Percentiles rank a stretch among this genome's conserved stretches.
These are phyloP conservation scores for Eucalyptus globulus DNA, from an alignment of 345 rosid genomes.

Conservation along the genomic window DNA sequence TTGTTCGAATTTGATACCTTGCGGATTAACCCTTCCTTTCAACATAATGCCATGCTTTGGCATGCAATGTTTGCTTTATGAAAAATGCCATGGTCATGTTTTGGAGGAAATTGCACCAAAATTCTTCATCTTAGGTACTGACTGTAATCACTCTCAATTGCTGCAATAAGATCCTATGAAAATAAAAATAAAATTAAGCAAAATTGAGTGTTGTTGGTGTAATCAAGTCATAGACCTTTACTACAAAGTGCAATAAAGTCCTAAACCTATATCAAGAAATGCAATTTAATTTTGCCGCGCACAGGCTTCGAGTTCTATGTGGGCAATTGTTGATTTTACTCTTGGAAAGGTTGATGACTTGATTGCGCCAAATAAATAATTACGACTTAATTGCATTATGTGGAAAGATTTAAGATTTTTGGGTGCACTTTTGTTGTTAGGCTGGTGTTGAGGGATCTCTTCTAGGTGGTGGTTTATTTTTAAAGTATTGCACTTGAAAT, in stretches of 20 bases:
- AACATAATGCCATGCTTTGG: background rate
- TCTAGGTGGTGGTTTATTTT: background rate
- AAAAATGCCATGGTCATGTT: background rate
- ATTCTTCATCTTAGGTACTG: background rate
- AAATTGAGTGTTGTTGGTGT: too few relatives aligned
- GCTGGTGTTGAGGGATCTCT: background rate
- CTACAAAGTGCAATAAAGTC: too few relatives aligned
- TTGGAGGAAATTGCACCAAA: background rate
- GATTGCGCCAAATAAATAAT: background rate
- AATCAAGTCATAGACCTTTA: too few relatives aligned
- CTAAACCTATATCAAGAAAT: too few relatives aligned
- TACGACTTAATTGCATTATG: background rate
- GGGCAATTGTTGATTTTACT: background rate
- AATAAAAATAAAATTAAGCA: background rate
- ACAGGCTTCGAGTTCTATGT: background rate
- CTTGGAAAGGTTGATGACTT: background rate
- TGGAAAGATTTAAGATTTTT: background rate
- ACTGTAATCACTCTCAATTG: background rate
- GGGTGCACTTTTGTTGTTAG: background rate
- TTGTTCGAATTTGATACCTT: background rate
- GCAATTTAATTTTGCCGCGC: too few relatives aligned
- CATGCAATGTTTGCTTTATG: background rate
- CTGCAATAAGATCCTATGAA: background rate
- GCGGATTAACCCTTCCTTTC: background rate
- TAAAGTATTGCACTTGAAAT: background rate